Evolutionary conservation across 495 filamentous ascomycete genomes (phyloP).

Genomic region (Cercophora scortea): DNA sequence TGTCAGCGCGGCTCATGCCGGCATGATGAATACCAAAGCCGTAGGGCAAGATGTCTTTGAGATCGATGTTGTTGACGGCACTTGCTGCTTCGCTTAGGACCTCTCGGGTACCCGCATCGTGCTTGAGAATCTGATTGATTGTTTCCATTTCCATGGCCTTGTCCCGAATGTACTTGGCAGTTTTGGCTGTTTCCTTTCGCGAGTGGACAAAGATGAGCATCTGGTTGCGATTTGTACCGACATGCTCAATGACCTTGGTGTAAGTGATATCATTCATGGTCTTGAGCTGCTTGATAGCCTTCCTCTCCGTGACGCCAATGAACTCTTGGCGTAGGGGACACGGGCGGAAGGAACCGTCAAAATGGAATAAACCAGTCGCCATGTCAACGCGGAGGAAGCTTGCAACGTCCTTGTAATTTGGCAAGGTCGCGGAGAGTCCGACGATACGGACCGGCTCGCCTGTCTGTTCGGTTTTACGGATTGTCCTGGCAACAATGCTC

Average conservation of each 20-base stretch:
- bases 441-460: conserved; percentile 86
- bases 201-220: conserved; percentile 99
- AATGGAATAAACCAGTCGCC: conserved; percentile 82
- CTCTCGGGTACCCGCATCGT: conserved; percentile 86
- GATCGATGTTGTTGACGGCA: conserved; percentile 70
- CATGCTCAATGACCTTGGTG: conserved; percentile 94
- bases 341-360: conserved; percentile 88
- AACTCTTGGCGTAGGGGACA: conserved; percentile 95
- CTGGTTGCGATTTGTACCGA: conserved; percentile 81
- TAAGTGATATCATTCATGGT: conserved; percentile 99
- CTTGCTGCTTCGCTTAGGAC: conserved; percentile 80
- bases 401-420: conserved; percentile 94
- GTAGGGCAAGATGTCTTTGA: conserved; percentile 93
- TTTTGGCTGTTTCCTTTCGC: conserved; percentile 95
- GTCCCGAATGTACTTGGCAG: conserved; percentile 89
- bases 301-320: conserved; percentile 95
- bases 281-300: conserved; percentile 97
- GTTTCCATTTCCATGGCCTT: conserved; percentile 94
- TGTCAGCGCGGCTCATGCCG: conserved; percentile 87
- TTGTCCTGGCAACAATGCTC: conserved; percentile 91
- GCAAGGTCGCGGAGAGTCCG: conserved; percentile 88
- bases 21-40: conserved; percentile 98
- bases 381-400: conserved; percentile 92
- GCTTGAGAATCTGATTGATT: conserved; percentile 89
- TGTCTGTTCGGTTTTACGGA: conserved; percentile 86